A percentile compares a stretch with the other conserved stretches of the same genome.
These are phyloP conservation scores for Leccinum pellstonianum DNA, from an alignment of 768 basidiomycete species.

Conservation along the genomic window DNA sequence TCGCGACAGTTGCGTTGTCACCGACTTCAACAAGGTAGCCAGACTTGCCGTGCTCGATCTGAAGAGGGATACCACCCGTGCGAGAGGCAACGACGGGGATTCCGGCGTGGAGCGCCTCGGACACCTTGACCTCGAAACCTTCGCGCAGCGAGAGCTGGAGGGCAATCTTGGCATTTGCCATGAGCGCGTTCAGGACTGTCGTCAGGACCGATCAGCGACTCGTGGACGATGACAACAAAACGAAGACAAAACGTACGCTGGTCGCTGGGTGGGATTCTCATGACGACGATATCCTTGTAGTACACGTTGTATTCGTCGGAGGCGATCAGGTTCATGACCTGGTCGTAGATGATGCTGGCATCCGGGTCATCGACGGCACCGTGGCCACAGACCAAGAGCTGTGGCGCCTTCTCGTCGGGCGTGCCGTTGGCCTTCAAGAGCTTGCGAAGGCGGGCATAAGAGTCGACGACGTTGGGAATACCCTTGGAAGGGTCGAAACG, in stretches of 20 bases:
- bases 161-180: constrained; percentile 87
- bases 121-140: constrained; percentile 97
- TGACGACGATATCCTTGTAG: constrained; percentile 67
- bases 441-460: constrained; percentile 80
- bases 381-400: constrained; percentile 83
- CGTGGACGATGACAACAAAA: neutral
- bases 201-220: constrained; percentile 9
- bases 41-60: constrained; percentile 83
- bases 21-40: constrained; percentile 81
- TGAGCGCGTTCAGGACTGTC: constrained; percentile 79
- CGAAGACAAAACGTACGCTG: constrained; percentile 52
- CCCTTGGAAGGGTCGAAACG: constrained; percentile 91
- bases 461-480: constrained; percentile 81
- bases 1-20: constrained; percentile 73
- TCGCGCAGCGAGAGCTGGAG: constrained; percentile 91
- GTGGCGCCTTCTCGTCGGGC: constrained; percentile 57
- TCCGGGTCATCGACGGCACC: constrained; percentile 95
- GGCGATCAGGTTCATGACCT: constrained; percentile 61
- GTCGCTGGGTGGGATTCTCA: constrained; percentile 80
- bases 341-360: constrained; percentile 88
- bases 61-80: constrained; percentile 94
- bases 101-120: constrained; percentile 89
- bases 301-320: constrained; percentile 52
- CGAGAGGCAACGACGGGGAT: constrained; percentile 81
- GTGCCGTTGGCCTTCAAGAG: constrained; percentile 50